Percentiles rank a stretch among this genome's conserved stretches.
Conservation (phyloP, 2,329 filamentous ascomycete genomes). For the Colletotrichum acutatum region DNA sequence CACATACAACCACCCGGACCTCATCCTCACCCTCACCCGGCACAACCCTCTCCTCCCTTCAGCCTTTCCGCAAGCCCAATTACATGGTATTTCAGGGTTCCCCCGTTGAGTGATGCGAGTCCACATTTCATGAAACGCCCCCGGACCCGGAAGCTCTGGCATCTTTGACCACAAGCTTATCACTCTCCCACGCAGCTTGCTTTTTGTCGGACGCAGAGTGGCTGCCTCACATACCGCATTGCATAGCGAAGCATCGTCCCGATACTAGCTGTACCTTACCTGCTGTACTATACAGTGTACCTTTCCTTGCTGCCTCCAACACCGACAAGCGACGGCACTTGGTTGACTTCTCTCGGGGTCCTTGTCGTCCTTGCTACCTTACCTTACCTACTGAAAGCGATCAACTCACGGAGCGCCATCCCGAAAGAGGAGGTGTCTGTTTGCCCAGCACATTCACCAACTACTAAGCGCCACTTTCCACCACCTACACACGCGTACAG, state of each 20-base stretch:
- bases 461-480: slow-evolving; percentile 32
- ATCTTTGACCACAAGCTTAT: slow-evolving; percentile 36
- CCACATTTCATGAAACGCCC: slow-evolving; percentile 37
- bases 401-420: slow-evolving; percentile 26
- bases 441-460: slow-evolving; percentile 18
- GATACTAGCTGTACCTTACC: background rate
- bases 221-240: slow-evolving; percentile 20
- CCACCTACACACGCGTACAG: slow-evolving; percentile 30
- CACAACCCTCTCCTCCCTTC: slow-evolving; percentile 15
- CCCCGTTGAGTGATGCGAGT: slow-evolving; percentile 28
- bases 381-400: slow-evolving; percentile 21
- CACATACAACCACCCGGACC: slow-evolving; percentile 25
- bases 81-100: slow-evolving; percentile 19
- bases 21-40: slow-evolving; percentile 5
- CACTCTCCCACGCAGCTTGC: slow-evolving; percentile 17
- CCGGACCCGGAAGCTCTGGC: slow-evolving; percentile 37
- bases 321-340: slow-evolving; percentile 15
- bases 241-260: slow-evolving; percentile 12
- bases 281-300: background rate
- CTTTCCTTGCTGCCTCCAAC: background rate
- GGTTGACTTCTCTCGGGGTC: slow-evolving; percentile 10
- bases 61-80: slow-evolving; percentile 8
- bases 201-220: slow-evolving; percentile 22
- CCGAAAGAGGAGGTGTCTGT: slow-evolving; percentile 33
- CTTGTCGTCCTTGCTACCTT: slow-evolving; percentile 17